Evolutionary conservation across 345 rosid species (phyloP).

Genomic region (Eucalyptus sideroxylon): DNA sequence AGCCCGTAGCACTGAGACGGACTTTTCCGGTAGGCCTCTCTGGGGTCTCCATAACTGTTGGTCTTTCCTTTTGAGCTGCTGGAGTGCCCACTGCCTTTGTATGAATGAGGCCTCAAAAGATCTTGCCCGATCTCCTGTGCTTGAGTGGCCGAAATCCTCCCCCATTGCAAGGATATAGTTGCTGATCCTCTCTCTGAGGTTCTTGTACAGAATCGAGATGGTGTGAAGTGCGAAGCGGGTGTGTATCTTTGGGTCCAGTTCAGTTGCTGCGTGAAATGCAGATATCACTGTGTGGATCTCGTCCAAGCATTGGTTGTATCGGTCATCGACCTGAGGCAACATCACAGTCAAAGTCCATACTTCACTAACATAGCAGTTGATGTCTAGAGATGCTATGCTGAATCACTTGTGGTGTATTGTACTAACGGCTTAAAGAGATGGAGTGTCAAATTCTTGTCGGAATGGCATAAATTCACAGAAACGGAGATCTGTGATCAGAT

Average conservation of each 20-base stretch:
- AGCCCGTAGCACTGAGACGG: slow-evolving; percentile 75
- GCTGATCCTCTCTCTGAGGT: slow-evolving; percentile 80
- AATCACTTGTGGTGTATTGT: not conserved
- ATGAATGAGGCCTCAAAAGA: slow-evolving; percentile 29
- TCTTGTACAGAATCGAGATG: slow-evolving; percentile 54
- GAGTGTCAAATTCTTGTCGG: not conserved
- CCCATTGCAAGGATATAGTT: slow-evolving; percentile 69
- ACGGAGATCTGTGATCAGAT: not conserved
- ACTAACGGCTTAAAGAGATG: not conserved
- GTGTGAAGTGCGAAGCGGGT: slow-evolving; percentile 73
- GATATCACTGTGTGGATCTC: slow-evolving; percentile 90
- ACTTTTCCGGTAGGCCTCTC: slow-evolving; percentile 85
- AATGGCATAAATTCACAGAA: not conserved
- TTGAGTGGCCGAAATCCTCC: slow-evolving; percentile 9
- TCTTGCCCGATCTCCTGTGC: slow-evolving; percentile 23
- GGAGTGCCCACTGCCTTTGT: slow-evolving; percentile 70
- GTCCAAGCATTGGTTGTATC: slow-evolving; percentile 69
- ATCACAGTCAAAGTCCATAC: not conserved
- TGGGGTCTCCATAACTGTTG: slow-evolving; percentile 92
- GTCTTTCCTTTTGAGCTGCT: slow-evolving; percentile 67
- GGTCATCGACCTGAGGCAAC: slow-evolving; percentile 64
- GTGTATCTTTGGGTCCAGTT: slow-evolving; percentile 75
- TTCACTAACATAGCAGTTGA: not conserved
- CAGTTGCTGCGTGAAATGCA: slow-evolving; percentile 93
- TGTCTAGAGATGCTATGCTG: not conserved